phyloP scores from a whole-genome alignment of 768 basidiomycete genomes.

The Russula sp. region DNA sequence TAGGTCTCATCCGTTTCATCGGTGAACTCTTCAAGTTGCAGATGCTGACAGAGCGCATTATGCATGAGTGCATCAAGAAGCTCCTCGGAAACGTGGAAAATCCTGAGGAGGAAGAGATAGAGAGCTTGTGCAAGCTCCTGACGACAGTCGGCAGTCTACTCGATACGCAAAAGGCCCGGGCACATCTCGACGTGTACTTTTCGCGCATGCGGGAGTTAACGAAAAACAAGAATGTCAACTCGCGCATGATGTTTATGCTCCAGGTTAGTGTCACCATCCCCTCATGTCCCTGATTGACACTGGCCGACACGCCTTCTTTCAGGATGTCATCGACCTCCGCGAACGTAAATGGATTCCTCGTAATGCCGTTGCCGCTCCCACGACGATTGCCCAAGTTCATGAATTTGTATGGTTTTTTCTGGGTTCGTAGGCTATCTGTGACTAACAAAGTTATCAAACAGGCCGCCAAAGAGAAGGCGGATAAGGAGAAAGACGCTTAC shows the following conservation, averaged over 20 bases:
- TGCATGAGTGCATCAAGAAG: slow-evolving; percentile 98
- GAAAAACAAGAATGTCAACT: slow-evolving; percentile 68
- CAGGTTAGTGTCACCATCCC: slow-evolving; percentile 54
- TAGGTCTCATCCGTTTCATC: slow-evolving; percentile 96
- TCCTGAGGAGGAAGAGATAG: slow-evolving; percentile 97
- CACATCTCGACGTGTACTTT: slow-evolving; percentile 93
- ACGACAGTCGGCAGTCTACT: slow-evolving; percentile 82
- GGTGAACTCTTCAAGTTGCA: slow-evolving; percentile 99
- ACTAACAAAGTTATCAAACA: slow-evolving; percentile 34
- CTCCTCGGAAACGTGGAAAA: slow-evolving; percentile 89
- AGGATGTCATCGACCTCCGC: slow-evolving; percentile 92
- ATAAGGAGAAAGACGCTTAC: slow-evolving; percentile 67
- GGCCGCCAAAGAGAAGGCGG: slow-evolving; percentile 89
- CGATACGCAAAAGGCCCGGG: slow-evolving; percentile 76
- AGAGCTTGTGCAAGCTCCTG: slow-evolving; percentile 90
- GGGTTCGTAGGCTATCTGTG: background rate
- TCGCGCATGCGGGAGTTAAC: slow-evolving; percentile 80
- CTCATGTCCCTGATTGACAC: slow-evolving; percentile 4
- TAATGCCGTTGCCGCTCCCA: slow-evolving; percentile 69
- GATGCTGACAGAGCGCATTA: slow-evolving; percentile 97
- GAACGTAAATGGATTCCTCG: slow-evolving; percentile 77
- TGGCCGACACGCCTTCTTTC: slow-evolving; percentile 19
- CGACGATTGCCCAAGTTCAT: slow-evolving; percentile 87
- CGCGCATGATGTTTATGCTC: slow-evolving; percentile 94
- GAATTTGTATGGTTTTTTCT: slow-evolving; percentile 58